Evolutionary conservation across 2,329 filamentous ascomycete species (phyloP), one percentile per base, ranked within the genome.

Genomic region (Nemania diffusa): DNA sequence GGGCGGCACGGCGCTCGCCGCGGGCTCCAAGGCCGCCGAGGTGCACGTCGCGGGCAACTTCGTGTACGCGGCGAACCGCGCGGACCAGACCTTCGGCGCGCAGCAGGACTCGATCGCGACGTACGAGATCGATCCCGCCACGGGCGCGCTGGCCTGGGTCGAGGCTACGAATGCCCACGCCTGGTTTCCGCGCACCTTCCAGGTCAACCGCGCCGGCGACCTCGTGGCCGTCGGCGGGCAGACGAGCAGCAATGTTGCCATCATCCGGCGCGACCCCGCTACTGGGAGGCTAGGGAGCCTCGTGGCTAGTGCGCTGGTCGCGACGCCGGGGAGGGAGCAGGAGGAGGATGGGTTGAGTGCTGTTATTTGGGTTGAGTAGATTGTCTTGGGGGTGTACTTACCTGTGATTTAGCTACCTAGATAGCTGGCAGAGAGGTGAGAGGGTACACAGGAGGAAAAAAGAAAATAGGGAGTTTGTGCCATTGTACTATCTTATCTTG

Each of bases 181-280:
- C 0, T 83, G 79, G 63, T 88, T 85, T 71, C 90, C 90, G 0
- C 82, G 90, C 1, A 89, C 89, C 1, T 90, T 91, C 74, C 81
- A 82, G 24, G 80, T 91, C 61, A 91, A 90, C 73, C 82, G 81
- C 44, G 83, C 83, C 0, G 90, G 90, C 0, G 81, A 84, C 51
- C 71, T 90, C 67, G 83, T 91, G 1, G 90, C 89, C 0, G 84
- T 92, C 44, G 90, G 85, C 0, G 84, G 90, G 26, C 89, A 91
- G 79, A 83, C 84, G 1, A 87, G 84, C 46, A 82, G 84, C 15
- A 87, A 83, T 24, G 85, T 92, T 0, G 85, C 84, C 1, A 83
- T 92, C 37, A 80, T 90, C 27, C 75, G 78, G 65, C 79, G 90
- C 11, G 84, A 92, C 75, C 76, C 81, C 0, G 74, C 77, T 15